Base-by-base conservation (phyloP, 306 rosid species). In the Dryas alaskensis region DNA sequence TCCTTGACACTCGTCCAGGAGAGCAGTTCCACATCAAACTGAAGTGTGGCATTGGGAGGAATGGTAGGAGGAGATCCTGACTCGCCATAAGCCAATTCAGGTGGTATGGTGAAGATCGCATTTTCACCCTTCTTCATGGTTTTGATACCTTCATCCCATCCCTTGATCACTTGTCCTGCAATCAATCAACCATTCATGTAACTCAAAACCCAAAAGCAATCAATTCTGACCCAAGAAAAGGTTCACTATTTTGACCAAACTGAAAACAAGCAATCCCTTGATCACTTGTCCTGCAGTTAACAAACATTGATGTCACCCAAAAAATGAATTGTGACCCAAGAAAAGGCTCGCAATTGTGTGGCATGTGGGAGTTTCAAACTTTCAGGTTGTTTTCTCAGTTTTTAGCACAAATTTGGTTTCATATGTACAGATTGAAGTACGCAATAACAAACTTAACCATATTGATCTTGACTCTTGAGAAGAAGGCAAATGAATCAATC, bases 121-220 rank as follows among this genome's bases (percentile, higher is more conserved):
- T 86, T 88, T 76, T 92, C 98, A 50, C 92, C 93, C 82, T 93
- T 89, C 80, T 87, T 93, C 98, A 93, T 93, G 4, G 96, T 93
- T 72, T 80, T 84, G 49, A 92, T 89, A 31, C 98, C 98, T 70
- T 86, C 79, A 81, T 93, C 97, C 98, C 98, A 93, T 68, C 98
- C 98, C 80, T 84, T 89, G 48, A 93, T 93, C 64, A 93, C 97
- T 86, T 89, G 89, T 16, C 86, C 86, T 84, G 80, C 39, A 70
- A 55, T 58, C 1, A 54, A 19, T 31, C 14, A 61, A 45, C 11
- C 54, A 25, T 4, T 48, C 0, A 46, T 27, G 0, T 6, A 48
- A 10, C 39, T 6, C 53, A 6, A 19, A 31, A 12, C 4, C 37
- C 1, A 6, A 40, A 1, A 0, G n/a, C 2, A 57, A 13, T 45